Evolutionary conservation across 2,329 filamentous ascomycete genomes (phyloP), one percentile per base, ranked within the genome.

Genomic region (Ceratocystis huliohia): DNA sequence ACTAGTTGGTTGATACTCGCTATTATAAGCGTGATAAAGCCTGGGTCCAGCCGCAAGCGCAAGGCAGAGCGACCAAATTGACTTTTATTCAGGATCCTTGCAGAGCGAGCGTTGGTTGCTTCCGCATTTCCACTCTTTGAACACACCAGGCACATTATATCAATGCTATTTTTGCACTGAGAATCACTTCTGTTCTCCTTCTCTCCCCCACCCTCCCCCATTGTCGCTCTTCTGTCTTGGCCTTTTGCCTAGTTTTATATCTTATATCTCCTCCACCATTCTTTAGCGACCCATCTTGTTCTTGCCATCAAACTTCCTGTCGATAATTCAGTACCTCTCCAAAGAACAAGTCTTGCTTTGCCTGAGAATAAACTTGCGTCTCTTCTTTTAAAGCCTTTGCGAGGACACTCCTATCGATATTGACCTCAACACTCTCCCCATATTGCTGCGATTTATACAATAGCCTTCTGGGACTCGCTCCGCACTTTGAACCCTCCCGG

Each of bases 61-160:
- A 66, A 66, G 65, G 65, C 65, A 62, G 56, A 37, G 56, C 56
- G 30, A 59, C 56, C 25, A 59, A 59, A 33, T 59, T 59, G 28
- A 37, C 56, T 59, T 59, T 59, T 59, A 37, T 10, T 20, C 20
- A n/a, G 15, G 30, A 59, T 59, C 56, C 56, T 37, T 59, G 22
- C 28, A 37, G 33, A 33, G 25, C 17, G 2, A n/a, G 37, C 13
- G 37, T 6, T n/a, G 33, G 25, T 37, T 64, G 62, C 30, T 44
- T 53, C 13, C 22, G 45, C 62, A 37, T 37, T 64, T 20, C 20
- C 15, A 59, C 56, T 8, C 20, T 37, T 37, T 7, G 33, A n/a
- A 59, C 56, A 20, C 56, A 17, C 28, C 7, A 59, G 30, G 2
- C 56, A 33, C 56, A 37, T 33, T 59, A 59, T 59, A 33, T 15